Percentiles rank a stretch among this genome's conserved stretches.
phyloP scores from a whole-genome alignment of 306 rosid genomes.

The Gleditsia sinensis region DNA sequence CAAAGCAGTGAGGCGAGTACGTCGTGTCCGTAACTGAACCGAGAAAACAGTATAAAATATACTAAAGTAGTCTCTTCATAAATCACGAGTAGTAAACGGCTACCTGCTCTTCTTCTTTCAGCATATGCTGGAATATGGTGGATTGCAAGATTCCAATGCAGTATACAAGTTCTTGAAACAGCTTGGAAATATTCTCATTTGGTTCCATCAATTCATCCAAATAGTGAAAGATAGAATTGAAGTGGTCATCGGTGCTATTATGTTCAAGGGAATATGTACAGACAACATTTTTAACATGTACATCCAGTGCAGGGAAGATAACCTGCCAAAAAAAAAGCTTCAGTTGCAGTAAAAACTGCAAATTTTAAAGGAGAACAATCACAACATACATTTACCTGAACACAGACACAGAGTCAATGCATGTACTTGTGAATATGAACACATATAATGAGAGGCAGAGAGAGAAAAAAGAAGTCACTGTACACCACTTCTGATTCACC shows the following conservation, averaged over 20 bases:
- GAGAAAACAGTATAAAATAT: constrained; percentile 21
- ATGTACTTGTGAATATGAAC: too few species aligned
- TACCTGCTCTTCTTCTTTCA: constrained; percentile 96
- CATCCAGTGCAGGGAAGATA: constrained; percentile 74
- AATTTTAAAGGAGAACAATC: constrained; percentile 10
- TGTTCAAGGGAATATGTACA: constrained; percentile 83
- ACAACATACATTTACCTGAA: background rate
- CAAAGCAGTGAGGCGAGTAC: constrained; percentile 19
- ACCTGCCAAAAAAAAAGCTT: constrained; percentile 54
- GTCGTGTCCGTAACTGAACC: constrained; percentile 6
- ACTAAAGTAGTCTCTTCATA: constrained; percentile 25
- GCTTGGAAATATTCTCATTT: constrained; percentile 44
- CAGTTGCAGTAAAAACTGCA: constrained; percentile 12
- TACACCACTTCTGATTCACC: too few species aligned
- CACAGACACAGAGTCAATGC: constrained; percentile 7
- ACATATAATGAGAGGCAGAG: too few species aligned
- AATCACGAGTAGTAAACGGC: constrained; percentile 10
- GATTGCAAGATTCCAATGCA: constrained; percentile 67
- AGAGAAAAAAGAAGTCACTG: too few species aligned
- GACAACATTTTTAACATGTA: constrained; percentile 64
- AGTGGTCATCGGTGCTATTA: constrained; percentile 55
- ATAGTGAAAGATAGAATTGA: constrained; percentile 55
- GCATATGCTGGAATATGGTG: constrained; percentile 71
- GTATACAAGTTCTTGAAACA: constrained; percentile 72
- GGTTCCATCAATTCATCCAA: constrained; percentile 57